Evolutionary conservation across 2,329 filamentous ascomycete genomes (phyloP), one percentile per base, ranked within the genome.

Genomic region (Truncatella angustata): DNA sequence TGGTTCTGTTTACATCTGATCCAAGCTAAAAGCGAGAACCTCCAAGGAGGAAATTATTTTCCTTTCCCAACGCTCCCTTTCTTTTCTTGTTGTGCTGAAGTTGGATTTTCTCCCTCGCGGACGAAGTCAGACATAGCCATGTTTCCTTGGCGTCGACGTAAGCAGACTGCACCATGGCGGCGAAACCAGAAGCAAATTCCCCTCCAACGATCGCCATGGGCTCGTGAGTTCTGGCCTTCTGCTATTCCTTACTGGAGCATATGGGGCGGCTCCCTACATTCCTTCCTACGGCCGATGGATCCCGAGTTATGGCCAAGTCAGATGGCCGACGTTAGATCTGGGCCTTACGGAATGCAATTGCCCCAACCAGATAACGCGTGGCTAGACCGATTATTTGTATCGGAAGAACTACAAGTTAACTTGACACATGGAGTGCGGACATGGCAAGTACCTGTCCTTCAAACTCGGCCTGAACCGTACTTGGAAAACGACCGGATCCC

Each of bases 151-250:
- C 21, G 16, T n/a, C 12, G n/a, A 4, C 40, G 40, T 9, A n/a
- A 44, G 9, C 40, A 10, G 11, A 28, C 40, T 21, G 40, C 40
- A 14, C 40, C 40, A 18, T 44, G 36, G 36, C 36, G 36, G 10
- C 11, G 20, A n/a, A 4, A 44, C 9, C 12, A 28, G 20, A 7
- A 20, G n/a, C 11, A 16, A 11, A 2, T 26, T 5, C 40, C 12
- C 20, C 23, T 18, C 7, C 24, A n/a, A 18, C 20, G 20, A 20
- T 54, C 53, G 9, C 53, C 53, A 18, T 54, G 49, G 49, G 53
- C 53, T 24, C 10, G 49, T 14, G 21, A 26, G 16, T 54, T 54
- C 26, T 35, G 18, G 10, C 30, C 45, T n/a, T 37, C 37, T 9
- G 3, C 24, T 14, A 28, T 51, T 18, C 49, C 45, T 14, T 46